phyloP scores from a whole-genome alignment of 768 basidiomycete species.

The Botryobasidium botryosum region DNA sequence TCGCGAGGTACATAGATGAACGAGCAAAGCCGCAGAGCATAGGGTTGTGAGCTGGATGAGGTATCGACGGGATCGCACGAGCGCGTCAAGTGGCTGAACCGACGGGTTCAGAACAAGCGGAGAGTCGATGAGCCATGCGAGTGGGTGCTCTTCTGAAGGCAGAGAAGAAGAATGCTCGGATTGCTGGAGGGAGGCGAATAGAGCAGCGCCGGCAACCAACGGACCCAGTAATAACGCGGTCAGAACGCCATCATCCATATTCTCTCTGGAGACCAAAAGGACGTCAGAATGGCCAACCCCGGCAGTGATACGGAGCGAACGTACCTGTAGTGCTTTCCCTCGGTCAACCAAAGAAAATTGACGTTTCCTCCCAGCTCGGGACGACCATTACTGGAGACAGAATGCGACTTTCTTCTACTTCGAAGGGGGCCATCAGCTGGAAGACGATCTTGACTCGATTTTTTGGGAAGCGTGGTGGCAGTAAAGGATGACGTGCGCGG shows the following conservation, averaged over 20 bases:
- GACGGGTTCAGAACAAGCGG: slow-evolving; percentile 38
- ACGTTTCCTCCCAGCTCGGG: no score
- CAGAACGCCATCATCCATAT: slow-evolving; percentile 68
- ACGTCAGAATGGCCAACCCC: no score
- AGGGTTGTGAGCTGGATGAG: slow-evolving; percentile 66
- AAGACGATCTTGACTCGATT: no score
- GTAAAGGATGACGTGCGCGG: no score
- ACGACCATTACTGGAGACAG: no score
- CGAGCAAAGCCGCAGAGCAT: slow-evolving; percentile 60
- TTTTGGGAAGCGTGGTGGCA: no score
- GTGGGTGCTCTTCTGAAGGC: slow-evolving; percentile 27
- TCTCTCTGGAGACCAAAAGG: no score
- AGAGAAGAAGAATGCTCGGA: slow-evolving; percentile 12
- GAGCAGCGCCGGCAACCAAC: slow-evolving; percentile 52
- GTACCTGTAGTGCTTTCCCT: no score
- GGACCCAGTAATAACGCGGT: slow-evolving; percentile 76
- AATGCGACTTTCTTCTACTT: no score
- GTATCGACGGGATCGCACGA: slow-evolving; percentile 52
- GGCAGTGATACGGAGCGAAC: no score
- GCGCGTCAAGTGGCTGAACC: slow-evolving; percentile 29
- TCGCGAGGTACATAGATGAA: slow-evolving; percentile 65
- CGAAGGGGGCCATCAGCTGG: no score
- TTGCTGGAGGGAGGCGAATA: slow-evolving; percentile 19
- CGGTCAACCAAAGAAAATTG: no score
- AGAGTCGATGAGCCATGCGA: slow-evolving; percentile 62